A percentile compares a stretch with the other conserved stretches of the same genome.
These are phyloP conservation scores for Cercospora sesami DNA, from an alignment of 2,329 filamentous ascomycete species.

Conservation along the genomic window DNA sequence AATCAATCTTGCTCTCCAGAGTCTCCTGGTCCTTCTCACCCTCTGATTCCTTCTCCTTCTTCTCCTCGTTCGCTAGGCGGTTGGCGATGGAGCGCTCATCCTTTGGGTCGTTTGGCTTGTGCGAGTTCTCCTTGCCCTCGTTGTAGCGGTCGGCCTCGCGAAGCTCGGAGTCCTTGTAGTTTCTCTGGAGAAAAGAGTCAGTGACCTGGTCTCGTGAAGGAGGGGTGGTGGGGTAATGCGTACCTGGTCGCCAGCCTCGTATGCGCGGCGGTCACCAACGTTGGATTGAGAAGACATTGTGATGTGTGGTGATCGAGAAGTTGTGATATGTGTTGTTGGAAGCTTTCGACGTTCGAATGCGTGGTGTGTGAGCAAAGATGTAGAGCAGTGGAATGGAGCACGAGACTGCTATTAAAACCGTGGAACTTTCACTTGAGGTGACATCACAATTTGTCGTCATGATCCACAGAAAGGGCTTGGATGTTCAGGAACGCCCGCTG, in stretches of 20 bases:
- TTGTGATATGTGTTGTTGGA: neutral
- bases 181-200: slow-evolving; percentile 49
- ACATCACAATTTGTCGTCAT: slow-evolving; percentile 10
- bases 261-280: slow-evolving; percentile 66
- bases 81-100: slow-evolving; percentile 72
- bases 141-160: slow-evolving; percentile 61
- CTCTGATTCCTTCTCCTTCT: slow-evolving; percentile 50
- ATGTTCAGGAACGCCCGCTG: slow-evolving; percentile 5
- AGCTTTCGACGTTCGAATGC: neutral
- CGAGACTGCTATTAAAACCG: slow-evolving; percentile 7
- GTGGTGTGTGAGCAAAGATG: neutral
- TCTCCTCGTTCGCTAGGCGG: slow-evolving; percentile 65
- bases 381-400: slow-evolving; percentile 10
- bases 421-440: slow-evolving; percentile 9
- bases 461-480: slow-evolving; percentile 6
- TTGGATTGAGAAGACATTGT: slow-evolving; percentile 57
- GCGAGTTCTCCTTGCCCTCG: slow-evolving; percentile 70
- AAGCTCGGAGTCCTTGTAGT: slow-evolving; percentile 46
- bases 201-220: neutral
- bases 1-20: slow-evolving; percentile 56
- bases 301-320: slow-evolving; percentile 6
- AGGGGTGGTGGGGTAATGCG: slow-evolving; percentile 11
- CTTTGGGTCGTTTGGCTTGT: slow-evolving; percentile 70
- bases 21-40: slow-evolving; percentile 41
- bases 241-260: slow-evolving; percentile 74